A percentile compares a stretch with the other conserved stretches of the same genome.
Conservation (phyloP, 2,329 filamentous ascomycete genomes). For the Talaromyces atroroseus region DNA sequence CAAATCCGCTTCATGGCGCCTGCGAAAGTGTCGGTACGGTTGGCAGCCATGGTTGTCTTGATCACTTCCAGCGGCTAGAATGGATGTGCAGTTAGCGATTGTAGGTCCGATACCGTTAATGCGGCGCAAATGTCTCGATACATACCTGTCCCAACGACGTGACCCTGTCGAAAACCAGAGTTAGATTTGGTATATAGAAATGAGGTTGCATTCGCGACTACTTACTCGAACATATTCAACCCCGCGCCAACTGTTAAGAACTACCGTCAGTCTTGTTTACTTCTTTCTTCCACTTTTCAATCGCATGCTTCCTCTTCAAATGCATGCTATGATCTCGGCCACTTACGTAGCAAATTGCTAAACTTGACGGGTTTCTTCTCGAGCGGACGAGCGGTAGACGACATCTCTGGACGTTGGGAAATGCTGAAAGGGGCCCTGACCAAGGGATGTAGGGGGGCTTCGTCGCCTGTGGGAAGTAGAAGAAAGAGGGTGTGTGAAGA, state of each 20-base stretch:
- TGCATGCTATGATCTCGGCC: not conserved
- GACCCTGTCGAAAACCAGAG: slow-evolving; percentile 42
- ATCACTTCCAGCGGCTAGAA: slow-evolving; percentile 88
- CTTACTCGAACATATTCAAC: slow-evolving; percentile 89
- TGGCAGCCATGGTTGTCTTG: slow-evolving; percentile 99
- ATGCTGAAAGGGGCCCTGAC: slow-evolving; percentile 77
- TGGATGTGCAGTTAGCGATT: slow-evolving; percentile 34
- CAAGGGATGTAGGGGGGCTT: slow-evolving; percentile 87
- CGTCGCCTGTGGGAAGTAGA: slow-evolving; percentile 55
- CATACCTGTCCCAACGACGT: slow-evolving; percentile 62
- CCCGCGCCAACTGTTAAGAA: slow-evolving; percentile 65
- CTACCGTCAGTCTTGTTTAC: not conserved
- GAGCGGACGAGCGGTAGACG: slow-evolving; percentile 51
- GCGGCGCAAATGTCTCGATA: slow-evolving; percentile 1
- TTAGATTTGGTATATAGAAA: not conserved
- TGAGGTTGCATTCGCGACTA: slow-evolving; percentile 16
- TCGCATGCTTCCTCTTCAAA: not conserved
- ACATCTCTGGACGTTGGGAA: slow-evolving; percentile 58
- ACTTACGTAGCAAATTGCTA: slow-evolving; percentile 82
- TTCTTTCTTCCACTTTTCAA: not conserved
- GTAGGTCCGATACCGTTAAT: not conserved
- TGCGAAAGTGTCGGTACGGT: slow-evolving; percentile 81
- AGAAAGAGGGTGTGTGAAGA: not conserved
- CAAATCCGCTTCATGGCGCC: slow-evolving; percentile 81
- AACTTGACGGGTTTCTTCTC: slow-evolving; percentile 99